Conservation (phyloP, 352 stramenopile species). For the Phytopythium cucurbitacearum region DNA sequence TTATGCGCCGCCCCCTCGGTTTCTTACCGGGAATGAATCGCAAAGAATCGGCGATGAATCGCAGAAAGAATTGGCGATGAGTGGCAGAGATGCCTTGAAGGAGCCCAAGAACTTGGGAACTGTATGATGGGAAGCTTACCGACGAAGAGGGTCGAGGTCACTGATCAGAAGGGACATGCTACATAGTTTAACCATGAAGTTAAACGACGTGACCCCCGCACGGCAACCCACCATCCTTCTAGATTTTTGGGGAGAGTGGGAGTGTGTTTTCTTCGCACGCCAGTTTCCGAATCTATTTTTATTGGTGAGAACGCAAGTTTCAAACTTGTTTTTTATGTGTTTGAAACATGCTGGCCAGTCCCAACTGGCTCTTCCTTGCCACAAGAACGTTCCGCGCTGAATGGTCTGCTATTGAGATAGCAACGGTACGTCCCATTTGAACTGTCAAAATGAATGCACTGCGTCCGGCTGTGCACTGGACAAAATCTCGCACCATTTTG, state of each 20-base stretch:
- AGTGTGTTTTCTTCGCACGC: conserved; percentile 13
- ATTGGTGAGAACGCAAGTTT: conserved; percentile 6
- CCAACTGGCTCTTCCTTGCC: too few relatives aligned
- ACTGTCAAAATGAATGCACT: too few relatives aligned
- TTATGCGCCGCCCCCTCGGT: conserved; percentile 5
- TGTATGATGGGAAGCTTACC: conserved; percentile 18
- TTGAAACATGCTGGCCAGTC: background rate
- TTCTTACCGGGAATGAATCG: conserved; percentile 25
- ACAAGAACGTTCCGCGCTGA: too few relatives aligned
- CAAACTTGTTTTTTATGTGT: background rate
- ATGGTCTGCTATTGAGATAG: too few relatives aligned
- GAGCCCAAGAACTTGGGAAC: conserved; percentile 5
- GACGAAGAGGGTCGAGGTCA: conserved; percentile 15
- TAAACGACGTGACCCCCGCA: background rate
- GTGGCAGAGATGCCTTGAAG: conserved; percentile 10
- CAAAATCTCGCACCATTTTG: too few relatives aligned
- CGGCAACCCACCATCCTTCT: conserved; percentile 21
- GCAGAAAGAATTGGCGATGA: conserved; percentile 17
- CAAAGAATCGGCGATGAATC: conserved; percentile 42
- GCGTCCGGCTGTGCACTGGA: too few relatives aligned
- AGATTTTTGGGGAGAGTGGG: conserved; percentile 21
- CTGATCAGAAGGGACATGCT: background rate
- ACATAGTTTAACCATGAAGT: background rate
- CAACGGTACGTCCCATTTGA: too few relatives aligned
- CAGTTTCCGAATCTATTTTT: conserved; percentile 14